Conservation (phyloP, 2,329 filamentous ascomycete genomes). For the Fusarium acutatum region DNA sequence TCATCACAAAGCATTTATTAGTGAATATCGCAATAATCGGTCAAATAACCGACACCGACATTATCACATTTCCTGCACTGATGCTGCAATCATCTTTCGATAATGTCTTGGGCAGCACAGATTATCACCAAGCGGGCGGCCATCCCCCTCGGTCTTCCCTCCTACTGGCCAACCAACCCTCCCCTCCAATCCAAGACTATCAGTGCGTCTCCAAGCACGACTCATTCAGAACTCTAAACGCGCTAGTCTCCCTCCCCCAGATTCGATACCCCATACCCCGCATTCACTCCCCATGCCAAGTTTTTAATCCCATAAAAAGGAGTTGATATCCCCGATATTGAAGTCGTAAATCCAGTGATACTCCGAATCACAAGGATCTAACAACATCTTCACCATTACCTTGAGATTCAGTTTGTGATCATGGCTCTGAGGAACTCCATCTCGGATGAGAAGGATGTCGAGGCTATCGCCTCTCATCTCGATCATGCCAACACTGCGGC, state of each 20-base stretch:
- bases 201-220: background rate
- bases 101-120: background rate
- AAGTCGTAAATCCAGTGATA: background rate
- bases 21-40: background rate
- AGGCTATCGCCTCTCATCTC: constrained; percentile 21
- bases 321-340: background rate
- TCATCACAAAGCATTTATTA: rapidly evolving
- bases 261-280: constrained; percentile 23
- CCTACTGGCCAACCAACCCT: background rate
- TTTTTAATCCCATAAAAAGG: constrained; percentile 13
- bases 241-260: constrained; percentile 6
- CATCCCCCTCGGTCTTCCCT: constrained; percentile 9
- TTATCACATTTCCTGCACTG: background rate
- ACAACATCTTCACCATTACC: background rate
- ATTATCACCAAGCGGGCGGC: background rate
- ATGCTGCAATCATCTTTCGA: background rate
- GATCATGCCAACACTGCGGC: background rate
- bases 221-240: background rate
- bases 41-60: background rate
- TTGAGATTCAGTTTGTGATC: background rate
- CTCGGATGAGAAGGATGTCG: constrained; percentile 29
- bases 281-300: background rate
- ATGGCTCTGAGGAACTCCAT: constrained; percentile 16
- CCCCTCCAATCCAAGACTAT: background rate
- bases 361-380: background rate